Base-by-base conservation (phyloP, 331 rosid species). In the Prunus yedoensis region DNA sequence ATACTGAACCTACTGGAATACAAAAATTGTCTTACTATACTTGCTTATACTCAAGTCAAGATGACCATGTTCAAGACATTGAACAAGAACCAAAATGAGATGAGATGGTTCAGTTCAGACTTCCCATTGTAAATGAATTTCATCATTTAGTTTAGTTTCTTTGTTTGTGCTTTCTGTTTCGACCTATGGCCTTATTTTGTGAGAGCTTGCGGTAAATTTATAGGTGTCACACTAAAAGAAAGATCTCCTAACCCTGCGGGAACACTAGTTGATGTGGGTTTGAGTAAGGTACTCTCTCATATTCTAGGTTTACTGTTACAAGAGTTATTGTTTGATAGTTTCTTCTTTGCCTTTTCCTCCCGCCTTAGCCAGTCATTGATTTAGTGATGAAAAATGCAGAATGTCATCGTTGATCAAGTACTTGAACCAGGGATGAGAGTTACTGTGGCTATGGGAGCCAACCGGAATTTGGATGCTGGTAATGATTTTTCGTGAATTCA, bases 371-470 rank as follows among this genome's bases (percentile, higher is more conserved):
- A 27, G 28, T 58, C 2, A 71, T 79, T 83, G 72, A 74, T 82
- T 71, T 70, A 45, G 51, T 80, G 61, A 45, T 75, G 75, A 68
- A 68, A 79, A 83, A 56, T 83, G 84, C 96, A 95, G 99, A 85
- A 81, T 78, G 86, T 88, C 68, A 57, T 68, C 25, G 88, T 95
- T 73, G 93, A 92, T 78, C 94, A 89, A 83, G 78, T 80, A 79
- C 85, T 95, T 83, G 94, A 88, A 83, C 94, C 97, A 5, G 90
- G 91, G 79, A 85, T 45, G 72, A 89, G 99, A 84, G 91, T 95
- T 77, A 95, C 99, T 23, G 97, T 95, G 68, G 92, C 97, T 73
- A 95, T 92, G 99, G 99, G 97, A 78, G 81, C 91, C 80, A 77
- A 89, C 53, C 90, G 97, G 90, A 87, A 88, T 81, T 83, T 88